Conservation (phyloP, 345 rosid species). For the Heritiera littoralis region DNA sequence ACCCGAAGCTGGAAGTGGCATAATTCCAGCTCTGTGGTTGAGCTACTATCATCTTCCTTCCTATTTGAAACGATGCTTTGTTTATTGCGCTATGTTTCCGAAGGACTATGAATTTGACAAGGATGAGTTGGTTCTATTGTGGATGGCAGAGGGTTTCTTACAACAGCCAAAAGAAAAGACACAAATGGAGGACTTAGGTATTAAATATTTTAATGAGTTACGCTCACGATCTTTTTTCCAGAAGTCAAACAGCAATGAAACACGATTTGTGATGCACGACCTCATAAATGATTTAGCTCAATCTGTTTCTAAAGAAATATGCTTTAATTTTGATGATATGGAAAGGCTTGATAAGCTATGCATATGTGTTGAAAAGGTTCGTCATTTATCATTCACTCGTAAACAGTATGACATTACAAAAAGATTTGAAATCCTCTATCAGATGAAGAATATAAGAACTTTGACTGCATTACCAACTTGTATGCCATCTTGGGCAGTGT, state of each 20-base stretch:
- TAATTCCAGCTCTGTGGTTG: constrained; percentile 19
- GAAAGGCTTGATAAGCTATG: not conserved
- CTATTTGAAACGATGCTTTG: constrained; percentile 30
- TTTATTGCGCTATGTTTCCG: constrained; percentile 24
- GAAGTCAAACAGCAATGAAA: not conserved
- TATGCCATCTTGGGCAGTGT: not conserved
- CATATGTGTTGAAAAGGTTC: not conserved
- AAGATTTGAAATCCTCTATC: constrained; percentile 14
- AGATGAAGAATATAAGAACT: constrained; percentile 22
- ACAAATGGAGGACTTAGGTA: constrained; percentile 8
- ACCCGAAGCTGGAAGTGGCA: constrained; percentile 10
- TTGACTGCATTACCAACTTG: constrained; percentile 8
- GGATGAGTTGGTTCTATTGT: constrained; percentile 19
- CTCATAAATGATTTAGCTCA: constrained; percentile 29
- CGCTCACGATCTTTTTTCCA: constrained; percentile 7
- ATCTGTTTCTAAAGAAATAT: constrained; percentile 5
- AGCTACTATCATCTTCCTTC: constrained; percentile 36
- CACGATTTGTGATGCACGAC: constrained; percentile 21
- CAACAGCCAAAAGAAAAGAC: not conserved
- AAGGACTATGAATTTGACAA: constrained; percentile 21
- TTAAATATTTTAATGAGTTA: not conserved
- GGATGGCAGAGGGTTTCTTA: constrained; percentile 39
- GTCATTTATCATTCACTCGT: constrained; percentile 28
- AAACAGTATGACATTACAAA: not conserved
- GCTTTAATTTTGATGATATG: constrained; percentile 17